Evolutionary conservation across 768 basidiomycete genomes (phyloP), one percentile per base, ranked within the genome.

Genomic region (Boletus sp.): DNA sequence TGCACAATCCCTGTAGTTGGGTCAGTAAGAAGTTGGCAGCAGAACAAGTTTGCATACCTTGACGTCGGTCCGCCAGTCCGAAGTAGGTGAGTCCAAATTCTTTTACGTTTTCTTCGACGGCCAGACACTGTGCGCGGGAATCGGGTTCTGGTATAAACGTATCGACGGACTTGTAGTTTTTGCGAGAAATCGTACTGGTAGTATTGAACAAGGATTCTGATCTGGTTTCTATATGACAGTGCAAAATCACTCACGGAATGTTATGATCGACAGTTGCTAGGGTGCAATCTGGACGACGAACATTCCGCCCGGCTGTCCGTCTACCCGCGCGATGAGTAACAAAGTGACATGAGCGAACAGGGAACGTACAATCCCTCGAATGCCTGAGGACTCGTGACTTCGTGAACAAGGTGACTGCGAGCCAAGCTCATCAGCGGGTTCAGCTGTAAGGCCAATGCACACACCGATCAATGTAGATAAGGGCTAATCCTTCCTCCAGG

Each of bases 301-400:
- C 92, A 17, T 78, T 79, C 47, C 93, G 80, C 29, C 80, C 81
- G 30, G 93, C 89, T 56, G 81, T 86, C 53, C 88, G 82, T 49
- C 87, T 88, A 57, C 47, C 35, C 14, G 46, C 17, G 33, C 35
- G 7, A 51, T 60, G 45, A 65, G 61, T 42, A 62, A 44, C 23
- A 51, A 29, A 48, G 52, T 38, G 32, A 29, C 33, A 25, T 25
- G 46, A 25, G 13, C 37, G 21, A 35, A 48, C 35, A 7, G 19
- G 19, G 3, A 58, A 74, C 84, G 69, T 60, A 88, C 83, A 93
- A 75, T 65, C 90, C 90, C 72, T 92, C 90, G 64, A 93, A 93
- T 3, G 93, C 93, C 71, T 95, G 93, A 38, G 93, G 93, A 53
- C 86, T 90, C n/a, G 93, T 94, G 49, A 95, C 93, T 77, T 94